phyloP scores from a whole-genome alignment of 129 eudicot genomes.

The Tagetes erecta region DNA sequence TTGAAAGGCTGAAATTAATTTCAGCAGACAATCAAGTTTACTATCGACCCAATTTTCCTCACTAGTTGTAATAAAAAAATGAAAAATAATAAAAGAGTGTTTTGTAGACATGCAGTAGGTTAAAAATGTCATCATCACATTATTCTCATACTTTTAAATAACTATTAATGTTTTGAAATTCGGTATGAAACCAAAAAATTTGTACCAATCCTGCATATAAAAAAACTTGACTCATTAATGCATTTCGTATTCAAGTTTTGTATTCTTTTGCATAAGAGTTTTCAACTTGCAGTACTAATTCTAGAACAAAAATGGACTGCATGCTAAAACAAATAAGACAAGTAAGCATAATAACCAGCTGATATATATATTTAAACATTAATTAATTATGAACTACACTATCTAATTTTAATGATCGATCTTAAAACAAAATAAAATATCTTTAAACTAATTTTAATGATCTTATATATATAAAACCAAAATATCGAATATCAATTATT shows the following conservation, averaged over 20 bases:
- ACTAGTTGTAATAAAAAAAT: background rate
- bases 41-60: background rate
- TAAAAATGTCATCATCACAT: conserved; percentile 39
- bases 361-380: background rate
- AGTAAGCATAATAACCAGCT: background rate
- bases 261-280: background rate
- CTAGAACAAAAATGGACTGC: background rate
- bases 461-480: too few species aligned
- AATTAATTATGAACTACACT: background rate
- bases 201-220: conserved; percentile 16
- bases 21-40: background rate
- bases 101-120: conserved; percentile 25
- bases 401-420: background rate
- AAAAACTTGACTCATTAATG: background rate
- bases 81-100: background rate
- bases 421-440: too few species aligned
- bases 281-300: conserved; percentile 14
- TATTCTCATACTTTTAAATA: conserved; percentile 26
- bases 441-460: too few species aligned
- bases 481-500: too few species aligned
- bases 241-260: conserved; percentile 21
- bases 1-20: background rate
- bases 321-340: conserved; percentile 6
- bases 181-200: conserved; percentile 34
- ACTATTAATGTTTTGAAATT: conserved; percentile 12